A percentile compares a stretch with the other conserved stretches of the same genome.
phyloP scores from a whole-genome alignment of 306 rosid genomes.

The Fragaria vesca region DNA sequence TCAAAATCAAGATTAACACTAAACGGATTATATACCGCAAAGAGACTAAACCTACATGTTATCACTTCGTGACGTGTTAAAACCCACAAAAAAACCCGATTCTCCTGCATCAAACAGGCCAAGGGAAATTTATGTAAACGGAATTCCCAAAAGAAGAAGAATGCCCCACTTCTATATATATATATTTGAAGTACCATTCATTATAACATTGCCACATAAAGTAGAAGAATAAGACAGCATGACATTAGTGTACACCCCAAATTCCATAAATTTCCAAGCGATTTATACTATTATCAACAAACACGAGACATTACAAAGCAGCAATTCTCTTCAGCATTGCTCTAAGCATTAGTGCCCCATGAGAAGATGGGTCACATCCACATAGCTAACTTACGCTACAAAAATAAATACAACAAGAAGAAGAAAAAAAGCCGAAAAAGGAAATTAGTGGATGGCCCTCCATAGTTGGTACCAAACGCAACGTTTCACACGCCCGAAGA shows the following conservation, averaged over 20 bases:
- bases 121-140: not conserved
- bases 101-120: not conserved
- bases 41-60: no score
- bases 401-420: not conserved
- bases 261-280: not conserved
- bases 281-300: not conserved
- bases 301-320: not conserved
- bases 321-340: not conserved
- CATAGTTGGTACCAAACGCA: conserved; percentile 39
- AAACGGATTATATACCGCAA: no score
- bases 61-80: not conserved
- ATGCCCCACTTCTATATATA: not conserved
- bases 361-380: not conserved
- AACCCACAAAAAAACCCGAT: not conserved
- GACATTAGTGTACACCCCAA: not conserved
- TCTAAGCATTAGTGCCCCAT: not conserved
- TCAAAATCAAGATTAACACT: not conserved
- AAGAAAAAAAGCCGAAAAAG: no score
- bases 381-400: not conserved
- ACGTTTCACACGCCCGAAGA: conserved; percentile 39
- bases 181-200: not conserved
- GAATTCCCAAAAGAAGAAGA: not conserved
- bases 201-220: not conserved
- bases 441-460: conserved; percentile 17
- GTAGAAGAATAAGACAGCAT: not conserved